Evolutionary conservation across 768 basidiomycete genomes (phyloP).

Genomic region (Pulveroboletus sp.): DNA sequence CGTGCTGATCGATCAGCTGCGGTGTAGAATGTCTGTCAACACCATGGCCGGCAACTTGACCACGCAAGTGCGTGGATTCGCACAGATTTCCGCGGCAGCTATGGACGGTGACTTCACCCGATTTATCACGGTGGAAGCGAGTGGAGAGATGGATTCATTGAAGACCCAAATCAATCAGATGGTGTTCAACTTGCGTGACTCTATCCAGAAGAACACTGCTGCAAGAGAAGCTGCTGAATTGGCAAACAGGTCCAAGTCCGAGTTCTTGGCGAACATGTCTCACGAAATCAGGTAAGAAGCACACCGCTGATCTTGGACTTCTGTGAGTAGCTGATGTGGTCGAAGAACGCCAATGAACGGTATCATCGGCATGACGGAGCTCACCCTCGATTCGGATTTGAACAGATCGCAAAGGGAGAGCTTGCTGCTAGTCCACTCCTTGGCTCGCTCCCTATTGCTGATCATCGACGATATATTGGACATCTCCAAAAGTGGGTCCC

Average conservation of each 20-base stretch:
- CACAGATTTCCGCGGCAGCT: slow-evolving; percentile 96
- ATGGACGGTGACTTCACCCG: slow-evolving; percentile 99
- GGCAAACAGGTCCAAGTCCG: slow-evolving; percentile 95
- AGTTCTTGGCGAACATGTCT: slow-evolving; percentile 98
- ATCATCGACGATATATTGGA: slow-evolving; percentile 99
- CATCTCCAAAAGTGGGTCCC: slow-evolving; percentile 91
- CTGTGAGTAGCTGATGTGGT: slow-evolving; percentile 7
- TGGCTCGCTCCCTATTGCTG: slow-evolving; percentile 87
- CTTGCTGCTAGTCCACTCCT: slow-evolving; percentile 88
- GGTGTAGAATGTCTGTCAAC: slow-evolving; percentile 82
- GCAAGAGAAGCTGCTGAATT: slow-evolving; percentile 96
- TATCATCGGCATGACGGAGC: slow-evolving; percentile 99
- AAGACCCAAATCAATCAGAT: slow-evolving; percentile 99
- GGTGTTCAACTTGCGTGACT: slow-evolving; percentile 95
- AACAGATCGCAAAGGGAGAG: slow-evolving; percentile 94
- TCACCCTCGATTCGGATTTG: slow-evolving; percentile 94
- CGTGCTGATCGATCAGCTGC: background rate
- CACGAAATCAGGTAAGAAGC: slow-evolving; percentile 88
- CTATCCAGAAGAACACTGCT: slow-evolving; percentile 97
- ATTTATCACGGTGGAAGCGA: slow-evolving; percentile 98
- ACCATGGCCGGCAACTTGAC: slow-evolving; percentile 96
- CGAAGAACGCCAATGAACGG: slow-evolving; percentile 99
- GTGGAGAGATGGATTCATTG: slow-evolving; percentile 98
- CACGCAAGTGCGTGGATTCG: slow-evolving; percentile 98
- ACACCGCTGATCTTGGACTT: background rate